Evolutionary conservation across 805 yeast genomes (phyloP).

Genomic region (Myxozyma neglecta): DNA sequence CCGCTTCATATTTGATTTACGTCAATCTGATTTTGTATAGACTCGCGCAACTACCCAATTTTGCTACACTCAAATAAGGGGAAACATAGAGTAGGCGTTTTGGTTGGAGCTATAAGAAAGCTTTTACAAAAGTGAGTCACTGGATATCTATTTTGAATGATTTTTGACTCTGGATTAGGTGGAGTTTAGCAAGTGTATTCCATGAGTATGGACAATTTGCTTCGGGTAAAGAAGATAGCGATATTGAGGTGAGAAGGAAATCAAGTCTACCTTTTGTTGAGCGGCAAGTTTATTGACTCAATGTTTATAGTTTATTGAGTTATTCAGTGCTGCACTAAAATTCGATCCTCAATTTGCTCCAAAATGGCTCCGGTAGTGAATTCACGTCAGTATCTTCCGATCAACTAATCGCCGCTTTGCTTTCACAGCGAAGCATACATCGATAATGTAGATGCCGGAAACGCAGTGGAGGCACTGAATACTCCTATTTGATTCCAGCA

Average conservation of each 20-base stretch:
- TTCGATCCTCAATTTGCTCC: constrained; percentile 57
- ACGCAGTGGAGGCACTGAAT: too few species aligned
- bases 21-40: constrained; percentile 17
- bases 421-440: too few species aligned
- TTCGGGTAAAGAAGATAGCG: constrained; percentile 89
- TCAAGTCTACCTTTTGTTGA: neutral
- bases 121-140: constrained; percentile 52
- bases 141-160: neutral
- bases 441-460: too few species aligned
- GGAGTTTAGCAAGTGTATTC: constrained; percentile 90
- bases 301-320: constrained; percentile 60
- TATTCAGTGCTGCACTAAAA: constrained; percentile 61
- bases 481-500: too few species aligned
- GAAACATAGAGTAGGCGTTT: constrained; percentile 91
- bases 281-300: neutral
- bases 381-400: neutral
- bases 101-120: constrained; percentile 88
- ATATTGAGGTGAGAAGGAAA: constrained; percentile 55
- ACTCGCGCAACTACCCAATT: constrained; percentile 73
- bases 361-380: constrained; percentile 51
- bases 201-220: constrained; percentile 94
- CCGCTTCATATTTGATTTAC: neutral
- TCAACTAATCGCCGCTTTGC: neutral
- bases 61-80: constrained; percentile 93
- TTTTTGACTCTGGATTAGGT: constrained; percentile 36